Percentiles rank a stretch among this genome's conserved stretches.
Conservation (phyloP, 139 green algal species). For the Cymbomonas tetramitiformis region DNA sequence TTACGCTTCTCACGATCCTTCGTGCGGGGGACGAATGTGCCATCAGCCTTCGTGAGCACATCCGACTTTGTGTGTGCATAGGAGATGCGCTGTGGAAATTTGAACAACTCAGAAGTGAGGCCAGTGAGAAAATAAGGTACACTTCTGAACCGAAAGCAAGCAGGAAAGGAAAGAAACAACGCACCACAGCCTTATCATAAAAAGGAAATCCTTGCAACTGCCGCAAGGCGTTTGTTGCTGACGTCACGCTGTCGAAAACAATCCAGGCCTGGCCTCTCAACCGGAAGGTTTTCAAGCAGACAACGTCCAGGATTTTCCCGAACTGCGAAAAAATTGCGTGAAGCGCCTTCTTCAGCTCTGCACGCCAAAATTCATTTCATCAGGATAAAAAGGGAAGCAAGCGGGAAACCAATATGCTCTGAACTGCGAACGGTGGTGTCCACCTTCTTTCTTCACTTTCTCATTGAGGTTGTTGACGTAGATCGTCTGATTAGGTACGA, state of each 20-base stretch:
- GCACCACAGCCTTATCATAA: conserved; percentile 90
- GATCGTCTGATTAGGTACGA: conserved; percentile 66
- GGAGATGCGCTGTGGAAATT: conserved; percentile 47
- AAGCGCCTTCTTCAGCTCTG: conserved; percentile 79
- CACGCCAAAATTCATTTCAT: too few relatives aligned
- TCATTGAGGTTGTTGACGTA: conserved; percentile 89
- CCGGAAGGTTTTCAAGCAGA: conserved; percentile 64
- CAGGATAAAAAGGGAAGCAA: too few relatives aligned
- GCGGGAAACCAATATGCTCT: too few relatives aligned
- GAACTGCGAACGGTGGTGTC: neutral
- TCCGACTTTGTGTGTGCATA: conserved; percentile 84
- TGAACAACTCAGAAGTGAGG: conserved; percentile 7
- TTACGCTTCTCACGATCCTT: conserved; percentile 25
- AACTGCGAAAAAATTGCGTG: conserved; percentile 90
- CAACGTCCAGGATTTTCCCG: conserved; percentile 82
- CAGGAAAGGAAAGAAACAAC: conserved; percentile 11
- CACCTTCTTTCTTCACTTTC: conserved; percentile 82
- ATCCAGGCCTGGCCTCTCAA: conserved; percentile 89
- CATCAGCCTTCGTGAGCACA: conserved; percentile 66
- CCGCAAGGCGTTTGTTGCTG: conserved; percentile 63
- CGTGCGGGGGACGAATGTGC: conserved; percentile 43
- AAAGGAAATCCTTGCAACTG: conserved; percentile 93
- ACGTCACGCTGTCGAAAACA: conserved; percentile 68
- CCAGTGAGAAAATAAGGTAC: neutral
- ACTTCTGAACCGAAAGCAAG: conserved; percentile 8